These are phyloP conservation scores for Leccinum griseonigrum DNA, from an alignment of 1,284 basidiomycete genomes.

Conservation along the genomic window DNA sequence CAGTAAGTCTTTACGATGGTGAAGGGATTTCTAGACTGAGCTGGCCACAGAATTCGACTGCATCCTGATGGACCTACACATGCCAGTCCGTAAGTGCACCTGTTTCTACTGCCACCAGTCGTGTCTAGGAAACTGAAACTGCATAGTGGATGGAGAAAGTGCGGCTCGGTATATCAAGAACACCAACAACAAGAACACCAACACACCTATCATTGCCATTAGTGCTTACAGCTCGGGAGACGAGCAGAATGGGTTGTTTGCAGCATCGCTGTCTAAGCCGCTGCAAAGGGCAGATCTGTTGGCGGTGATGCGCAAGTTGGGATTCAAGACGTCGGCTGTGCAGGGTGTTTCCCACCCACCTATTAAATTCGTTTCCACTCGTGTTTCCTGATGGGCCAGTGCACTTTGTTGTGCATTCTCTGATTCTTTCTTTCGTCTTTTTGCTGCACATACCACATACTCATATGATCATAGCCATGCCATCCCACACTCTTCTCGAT, in stretches of 20 bases:
- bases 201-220: slow-evolving; percentile 87
- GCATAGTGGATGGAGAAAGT: slow-evolving; percentile 83
- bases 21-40: slow-evolving; percentile 15
- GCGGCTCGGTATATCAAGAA: slow-evolving; percentile 93
- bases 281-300: slow-evolving; percentile 84
- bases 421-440: slow-evolving; percentile 34
- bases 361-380: slow-evolving; percentile 49
- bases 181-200: slow-evolving; percentile 87
- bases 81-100: slow-evolving; percentile 75
- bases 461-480: slow-evolving; percentile 34
- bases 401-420: slow-evolving; percentile 20
- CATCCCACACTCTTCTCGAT: slow-evolving; percentile 21
- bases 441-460: slow-evolving; percentile 31
- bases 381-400: slow-evolving; percentile 28
- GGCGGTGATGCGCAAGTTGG: slow-evolving; percentile 76
- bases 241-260: slow-evolving; percentile 77
- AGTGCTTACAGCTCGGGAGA: slow-evolving; percentile 79
- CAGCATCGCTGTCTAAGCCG: slow-evolving; percentile 85
- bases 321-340: slow-evolving; percentile 84
- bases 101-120: not conserved
- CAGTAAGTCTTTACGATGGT: slow-evolving; percentile 53
- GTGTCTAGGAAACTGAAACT: slow-evolving; percentile 4
- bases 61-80: slow-evolving; percentile 87
- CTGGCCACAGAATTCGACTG: slow-evolving; percentile 72
- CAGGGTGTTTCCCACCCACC: slow-evolving; percentile 46